phyloP scores from a whole-genome alignment of 2,329 filamentous ascomycete species.

The Aureobasidium sp. region DNA sequence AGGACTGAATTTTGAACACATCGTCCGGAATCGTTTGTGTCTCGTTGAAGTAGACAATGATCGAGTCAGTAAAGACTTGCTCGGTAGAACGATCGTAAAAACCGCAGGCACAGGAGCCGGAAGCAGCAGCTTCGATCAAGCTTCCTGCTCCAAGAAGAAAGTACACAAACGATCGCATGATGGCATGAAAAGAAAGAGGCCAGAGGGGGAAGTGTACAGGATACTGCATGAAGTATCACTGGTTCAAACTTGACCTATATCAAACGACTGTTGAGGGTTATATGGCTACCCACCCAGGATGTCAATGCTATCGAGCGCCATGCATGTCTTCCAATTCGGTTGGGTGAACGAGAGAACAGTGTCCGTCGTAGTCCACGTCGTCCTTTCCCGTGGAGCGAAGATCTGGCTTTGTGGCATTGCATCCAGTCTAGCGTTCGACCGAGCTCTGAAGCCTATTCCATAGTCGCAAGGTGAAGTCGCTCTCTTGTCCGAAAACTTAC shows the following conservation, averaged over 20 bases:
- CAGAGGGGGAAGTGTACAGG: not conserved
- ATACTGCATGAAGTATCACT: not conserved
- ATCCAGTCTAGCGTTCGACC: not conserved
- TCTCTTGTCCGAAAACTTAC: not conserved
- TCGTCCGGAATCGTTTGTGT: conserved; percentile 29
- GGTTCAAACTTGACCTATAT: not conserved
- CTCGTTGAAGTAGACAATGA: conserved; percentile 47
- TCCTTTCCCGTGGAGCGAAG: not conserved
- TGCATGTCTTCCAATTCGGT: not conserved
- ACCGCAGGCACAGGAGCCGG: conserved; percentile 36
- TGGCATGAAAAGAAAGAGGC: not conserved
- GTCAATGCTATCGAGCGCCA: not conserved
- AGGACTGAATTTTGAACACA: conserved; percentile 34
- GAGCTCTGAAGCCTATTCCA: not conserved
- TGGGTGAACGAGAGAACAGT: not conserved
- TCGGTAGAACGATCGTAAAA: conserved; percentile 36
- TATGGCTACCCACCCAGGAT: not conserved
- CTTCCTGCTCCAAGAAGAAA: not conserved
- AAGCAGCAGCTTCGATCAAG: not conserved
- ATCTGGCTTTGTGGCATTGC: not conserved
- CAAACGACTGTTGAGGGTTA: not conserved
- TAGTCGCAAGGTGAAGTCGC: not conserved
- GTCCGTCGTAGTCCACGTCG: not conserved
- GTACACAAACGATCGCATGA: not conserved
- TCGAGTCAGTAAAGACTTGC: conserved; percentile 40